Conservation (phyloP, 2,329 filamentous ascomycete species). For the Sclerotinia subarctica region DNA sequence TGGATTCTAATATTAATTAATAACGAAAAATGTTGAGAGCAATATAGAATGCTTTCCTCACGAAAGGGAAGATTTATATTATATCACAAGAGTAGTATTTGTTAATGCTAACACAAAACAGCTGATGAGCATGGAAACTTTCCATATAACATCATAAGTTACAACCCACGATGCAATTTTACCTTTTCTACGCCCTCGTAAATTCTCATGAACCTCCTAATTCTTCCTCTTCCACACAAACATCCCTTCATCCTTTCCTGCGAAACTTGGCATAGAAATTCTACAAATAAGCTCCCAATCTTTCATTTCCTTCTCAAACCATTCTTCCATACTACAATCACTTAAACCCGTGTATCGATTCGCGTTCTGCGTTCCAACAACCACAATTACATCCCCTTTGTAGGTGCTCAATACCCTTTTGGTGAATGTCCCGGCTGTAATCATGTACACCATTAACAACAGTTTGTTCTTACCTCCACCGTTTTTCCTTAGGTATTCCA, state of each 20-base stretch:
- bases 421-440: constrained; percentile 64
- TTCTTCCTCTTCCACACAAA: constrained; percentile 51
- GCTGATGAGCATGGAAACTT: too few relatives aligned
- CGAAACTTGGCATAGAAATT: constrained; percentile 69
- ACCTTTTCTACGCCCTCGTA: background rate
- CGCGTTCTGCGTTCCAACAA: constrained; percentile 70
- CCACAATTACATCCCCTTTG: constrained; percentile 61
- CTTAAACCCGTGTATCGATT: constrained; percentile 73
- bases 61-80: too few relatives aligned
- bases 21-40: too few relatives aligned
- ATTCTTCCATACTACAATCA: constrained; percentile 61
- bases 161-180: background rate
- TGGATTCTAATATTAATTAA: too few relatives aligned
- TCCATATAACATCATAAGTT: background rate
- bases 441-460: constrained; percentile 69
- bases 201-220: background rate
- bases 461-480: constrained; percentile 53
- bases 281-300: constrained; percentile 60
- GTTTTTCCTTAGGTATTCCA: constrained; percentile 52
- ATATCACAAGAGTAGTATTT: too few relatives aligned
- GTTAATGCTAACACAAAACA: too few relatives aligned
- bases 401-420: constrained; percentile 59
- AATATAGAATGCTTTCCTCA: too few relatives aligned
- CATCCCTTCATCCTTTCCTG: constrained; percentile 72
- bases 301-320: constrained; percentile 55